These are phyloP conservation scores for Marvania coccoides DNA, from an alignment of 139 green algal genomes.

Conservation along the genomic window DNA sequence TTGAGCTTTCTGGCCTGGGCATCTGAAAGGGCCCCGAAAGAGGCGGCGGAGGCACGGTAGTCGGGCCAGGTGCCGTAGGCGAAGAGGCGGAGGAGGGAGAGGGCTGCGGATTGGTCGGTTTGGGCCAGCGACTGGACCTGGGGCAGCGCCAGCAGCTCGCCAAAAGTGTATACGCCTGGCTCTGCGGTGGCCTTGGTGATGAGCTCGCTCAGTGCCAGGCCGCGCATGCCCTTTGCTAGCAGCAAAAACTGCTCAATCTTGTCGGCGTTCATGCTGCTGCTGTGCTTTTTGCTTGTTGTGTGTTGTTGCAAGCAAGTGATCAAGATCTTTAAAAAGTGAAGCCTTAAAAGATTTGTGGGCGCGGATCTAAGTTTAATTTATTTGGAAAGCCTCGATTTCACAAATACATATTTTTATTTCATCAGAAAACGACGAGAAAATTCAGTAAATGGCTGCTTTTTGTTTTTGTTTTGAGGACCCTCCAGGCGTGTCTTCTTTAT, in stretches of 20 bases:
- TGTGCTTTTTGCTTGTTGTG: too few species aligned
- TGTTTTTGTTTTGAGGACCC: too few species aligned
- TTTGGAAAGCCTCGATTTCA: too few species aligned
- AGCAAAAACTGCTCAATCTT: constrained; percentile 68
- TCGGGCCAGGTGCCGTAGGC: constrained; percentile 74
- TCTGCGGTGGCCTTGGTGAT: constrained; percentile 71
- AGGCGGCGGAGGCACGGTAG: constrained; percentile 36
- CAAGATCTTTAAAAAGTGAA: too few species aligned
- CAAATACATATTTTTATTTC: neutral
- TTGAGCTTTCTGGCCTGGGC: constrained; percentile 74
- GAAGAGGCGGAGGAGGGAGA: constrained; percentile 67
- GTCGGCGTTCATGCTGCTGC: too few species aligned
- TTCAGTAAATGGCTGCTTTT: too few species aligned
- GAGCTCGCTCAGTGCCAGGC: constrained; percentile 43
- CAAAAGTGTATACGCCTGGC: constrained; percentile 75
- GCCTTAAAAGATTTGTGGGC: too few species aligned
- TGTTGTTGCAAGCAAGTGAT: too few species aligned
- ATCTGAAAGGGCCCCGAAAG: constrained; percentile 22
- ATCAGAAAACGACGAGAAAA: neutral
- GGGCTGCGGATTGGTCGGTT: neutral
- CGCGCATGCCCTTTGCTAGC: constrained; percentile 54
- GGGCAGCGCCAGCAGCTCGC: constrained; percentile 73
- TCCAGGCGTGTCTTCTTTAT: too few species aligned
- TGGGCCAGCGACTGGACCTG: constrained; percentile 57
- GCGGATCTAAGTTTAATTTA: too few species aligned